phyloP scores from a whole-genome alignment of 768 basidiomycete genomes.

The Tubosaeta sp. region DNA sequence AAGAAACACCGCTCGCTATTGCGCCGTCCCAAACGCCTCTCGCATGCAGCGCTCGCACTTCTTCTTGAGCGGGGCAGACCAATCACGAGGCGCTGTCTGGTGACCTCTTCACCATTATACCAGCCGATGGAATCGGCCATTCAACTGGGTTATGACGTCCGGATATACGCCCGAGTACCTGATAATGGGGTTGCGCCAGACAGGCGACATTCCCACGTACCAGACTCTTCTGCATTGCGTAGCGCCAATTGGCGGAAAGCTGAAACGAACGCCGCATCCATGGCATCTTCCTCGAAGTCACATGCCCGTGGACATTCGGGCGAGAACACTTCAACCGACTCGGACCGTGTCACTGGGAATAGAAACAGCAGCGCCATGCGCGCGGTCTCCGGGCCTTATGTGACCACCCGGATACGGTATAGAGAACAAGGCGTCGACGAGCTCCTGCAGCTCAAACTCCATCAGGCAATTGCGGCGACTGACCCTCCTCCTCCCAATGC shows the following conservation, averaged over 20 bases:
- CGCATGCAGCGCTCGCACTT: constrained; percentile 72
- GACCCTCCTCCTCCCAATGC: constrained; percentile 61
- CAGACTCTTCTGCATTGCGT: constrained; percentile 14
- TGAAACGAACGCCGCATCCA: constrained; percentile 2
- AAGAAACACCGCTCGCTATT: constrained; percentile 45
- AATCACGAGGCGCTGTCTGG: constrained; percentile 69
- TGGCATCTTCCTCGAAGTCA: constrained; percentile 4
- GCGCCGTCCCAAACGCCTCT: constrained; percentile 50
- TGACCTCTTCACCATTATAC: constrained; percentile 79
- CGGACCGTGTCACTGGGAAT: constrained; percentile 15
- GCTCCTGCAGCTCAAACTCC: constrained; percentile 86
- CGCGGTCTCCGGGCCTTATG: constrained; percentile 14
- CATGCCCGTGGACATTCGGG: constrained; percentile 15
- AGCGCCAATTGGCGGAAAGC: constrained; percentile 21
- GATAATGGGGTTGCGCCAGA: constrained; percentile 63
- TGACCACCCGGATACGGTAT: constrained; percentile 50
- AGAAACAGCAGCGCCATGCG: constrained; percentile 1
- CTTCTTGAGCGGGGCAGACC: constrained; percentile 80
- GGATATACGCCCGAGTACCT: constrained; percentile 66
- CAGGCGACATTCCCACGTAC: constrained; percentile 27
- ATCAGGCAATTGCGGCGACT: constrained; percentile 74
- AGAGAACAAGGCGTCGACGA: constrained; percentile 96
- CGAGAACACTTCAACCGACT: constrained; percentile 25
- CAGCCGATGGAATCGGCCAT: constrained; percentile 74
- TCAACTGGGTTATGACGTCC: constrained; percentile 70